Conservation (phyloP, 2,329 filamentous ascomycete genomes). For the Fusarium haematococcum region DNA sequence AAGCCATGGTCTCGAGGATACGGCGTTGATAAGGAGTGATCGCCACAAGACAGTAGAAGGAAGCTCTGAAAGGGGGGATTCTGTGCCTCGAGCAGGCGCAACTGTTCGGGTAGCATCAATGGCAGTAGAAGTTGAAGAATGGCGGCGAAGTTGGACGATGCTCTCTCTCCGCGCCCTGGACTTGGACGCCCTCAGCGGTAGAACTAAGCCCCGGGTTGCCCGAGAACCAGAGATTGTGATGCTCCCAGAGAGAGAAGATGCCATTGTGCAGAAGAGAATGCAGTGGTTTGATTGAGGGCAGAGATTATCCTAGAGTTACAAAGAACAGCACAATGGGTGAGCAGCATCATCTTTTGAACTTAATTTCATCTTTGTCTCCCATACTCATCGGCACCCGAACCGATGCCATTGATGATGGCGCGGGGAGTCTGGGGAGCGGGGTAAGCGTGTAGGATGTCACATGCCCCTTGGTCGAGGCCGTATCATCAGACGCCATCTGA, state of each 20-base stretch:
- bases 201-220: conserved; percentile 21
- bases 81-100: conserved; percentile 3
- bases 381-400: conserved; percentile 26
- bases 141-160: conserved; percentile 5
- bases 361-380: conserved; percentile 2
- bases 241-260: conserved; percentile 19
- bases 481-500: conserved; percentile 10
- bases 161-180: conserved; percentile 11
- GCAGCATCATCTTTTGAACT: conserved; percentile 22
- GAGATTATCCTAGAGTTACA: neutral
- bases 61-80: conserved; percentile 45
- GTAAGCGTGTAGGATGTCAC: conserved; percentile 24
- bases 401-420: conserved; percentile 22
- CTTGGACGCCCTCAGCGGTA: conserved; percentile 5
- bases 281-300: neutral
- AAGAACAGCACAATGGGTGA: neutral
- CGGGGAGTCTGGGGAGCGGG: conserved; percentile 35
- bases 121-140: conserved; percentile 10
- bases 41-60: conserved; percentile 52
- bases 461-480: conserved; percentile 10
- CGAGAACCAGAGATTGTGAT: conserved; percentile 23
- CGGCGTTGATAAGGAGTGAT: conserved; percentile 57
- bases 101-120: conserved; percentile 26
- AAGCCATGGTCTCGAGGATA: conserved; percentile 59
- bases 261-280: conserved; percentile 10